Percentiles rank a stretch among this genome's conserved stretches.
phyloP scores from a whole-genome alignment of 2,329 filamentous ascomycete species.

The Aspergillus sp. region DNA sequence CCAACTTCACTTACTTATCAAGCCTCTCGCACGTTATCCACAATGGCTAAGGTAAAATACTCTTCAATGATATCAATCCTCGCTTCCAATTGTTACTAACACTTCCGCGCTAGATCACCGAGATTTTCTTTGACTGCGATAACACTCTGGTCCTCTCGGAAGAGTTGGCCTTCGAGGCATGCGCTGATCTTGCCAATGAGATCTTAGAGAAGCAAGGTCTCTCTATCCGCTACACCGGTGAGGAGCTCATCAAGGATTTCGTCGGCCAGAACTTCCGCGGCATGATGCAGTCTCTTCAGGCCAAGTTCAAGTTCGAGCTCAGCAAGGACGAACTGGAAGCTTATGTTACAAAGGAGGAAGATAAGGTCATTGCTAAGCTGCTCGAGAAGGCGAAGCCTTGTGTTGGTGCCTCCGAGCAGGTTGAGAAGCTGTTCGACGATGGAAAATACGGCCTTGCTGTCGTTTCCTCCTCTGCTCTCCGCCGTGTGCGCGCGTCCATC shows the following conservation, averaged over 20 bases:
- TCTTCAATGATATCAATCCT: not conserved
- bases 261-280: constrained; percentile 94
- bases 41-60: constrained; percentile 36
- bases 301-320: constrained; percentile 73
- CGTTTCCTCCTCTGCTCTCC: constrained; percentile 76
- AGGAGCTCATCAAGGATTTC: constrained; percentile 78
- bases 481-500: constrained; percentile 74
- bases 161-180: constrained; percentile 86
- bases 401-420: constrained; percentile 64
- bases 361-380: constrained; percentile 79
- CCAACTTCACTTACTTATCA: not conserved
- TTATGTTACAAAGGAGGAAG: constrained; percentile 77
- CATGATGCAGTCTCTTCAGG: constrained; percentile 77
- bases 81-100: constrained; percentile 17
- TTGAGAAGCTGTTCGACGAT: constrained; percentile 62
- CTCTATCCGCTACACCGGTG: constrained; percentile 71
- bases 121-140: constrained; percentile 72
- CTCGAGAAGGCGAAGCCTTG: constrained; percentile 67
- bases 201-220: constrained; percentile 70
- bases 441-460: constrained; percentile 74
- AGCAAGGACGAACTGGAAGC: constrained; percentile 65
- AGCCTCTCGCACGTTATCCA: constrained; percentile 6
- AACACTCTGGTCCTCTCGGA: constrained; percentile 94
- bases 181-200: constrained; percentile 83
- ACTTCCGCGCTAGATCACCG: constrained; percentile 56